Evolutionary conservation across 2,329 filamentous ascomycete species (phyloP).

Genomic region (Parafenestella ontariensis): DNA sequence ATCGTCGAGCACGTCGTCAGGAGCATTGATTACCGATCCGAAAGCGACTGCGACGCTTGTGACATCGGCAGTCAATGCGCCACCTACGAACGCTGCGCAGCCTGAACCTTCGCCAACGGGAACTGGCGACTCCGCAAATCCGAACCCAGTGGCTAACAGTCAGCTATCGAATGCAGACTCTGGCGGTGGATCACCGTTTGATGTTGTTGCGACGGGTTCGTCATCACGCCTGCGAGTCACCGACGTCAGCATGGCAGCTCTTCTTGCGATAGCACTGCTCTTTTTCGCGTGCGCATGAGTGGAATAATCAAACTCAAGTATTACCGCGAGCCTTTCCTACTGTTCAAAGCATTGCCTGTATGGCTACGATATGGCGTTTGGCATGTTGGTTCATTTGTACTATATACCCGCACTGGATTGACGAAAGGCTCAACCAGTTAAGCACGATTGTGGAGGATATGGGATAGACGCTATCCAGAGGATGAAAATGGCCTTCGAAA

Average conservation of each 20-base stretch:
- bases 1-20: conserved; percentile 13
- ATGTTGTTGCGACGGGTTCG: conserved; percentile 37
- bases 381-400: conserved; percentile 24
- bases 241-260: conserved; percentile 9
- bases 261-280: conserved; percentile 18
- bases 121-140: conserved; percentile 11
- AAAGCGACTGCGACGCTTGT: conserved; percentile 19
- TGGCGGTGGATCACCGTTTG: conserved; percentile 57
- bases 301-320: not conserved
- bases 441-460: not conserved
- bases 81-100: conserved; percentile 12
- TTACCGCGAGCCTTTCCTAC: conserved; percentile 3
- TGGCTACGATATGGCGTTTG: conserved; percentile 25
- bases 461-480: not conserved
- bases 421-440: not conserved
- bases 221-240: conserved; percentile 18
- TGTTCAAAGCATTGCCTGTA: conserved; percentile 14
- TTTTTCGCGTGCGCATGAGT: conserved; percentile 18
- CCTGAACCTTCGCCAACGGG: not conserved
- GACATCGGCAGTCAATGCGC: conserved; percentile 5
- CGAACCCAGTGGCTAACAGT: conserved; percentile 27
- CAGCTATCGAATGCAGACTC: conserved; percentile 47
- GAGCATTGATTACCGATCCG: conserved; percentile 19
- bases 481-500: not conserved
- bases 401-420: conserved; percentile 35